Evolutionary conservation across 2,329 filamentous ascomycete genomes (phyloP).

Genomic region (Penicillium palitans): DNA sequence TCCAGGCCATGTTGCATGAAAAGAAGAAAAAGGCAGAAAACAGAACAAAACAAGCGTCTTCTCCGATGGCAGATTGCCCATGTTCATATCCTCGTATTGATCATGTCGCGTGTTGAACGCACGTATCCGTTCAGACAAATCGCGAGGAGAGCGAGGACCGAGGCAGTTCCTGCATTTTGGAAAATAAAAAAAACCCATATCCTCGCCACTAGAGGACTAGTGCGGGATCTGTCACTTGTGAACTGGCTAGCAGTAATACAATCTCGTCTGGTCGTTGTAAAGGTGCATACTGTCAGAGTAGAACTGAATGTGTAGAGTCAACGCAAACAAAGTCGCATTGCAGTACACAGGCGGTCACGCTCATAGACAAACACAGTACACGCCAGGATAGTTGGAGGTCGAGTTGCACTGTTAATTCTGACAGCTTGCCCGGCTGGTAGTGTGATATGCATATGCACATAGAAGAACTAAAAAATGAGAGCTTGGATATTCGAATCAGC

Average conservation of each 20-base stretch:
- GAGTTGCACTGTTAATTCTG: background rate
- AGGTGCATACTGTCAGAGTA: background rate
- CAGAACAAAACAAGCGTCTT: constrained; percentile 9
- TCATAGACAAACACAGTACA: constrained; percentile 1
- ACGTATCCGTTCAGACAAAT: constrained; percentile 7
- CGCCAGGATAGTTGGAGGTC: constrained; percentile 2
- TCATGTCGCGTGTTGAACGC: constrained; percentile 25
- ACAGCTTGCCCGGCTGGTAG: constrained; percentile 3
- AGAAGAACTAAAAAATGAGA: constrained; percentile 9
- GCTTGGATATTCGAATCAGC: constrained; percentile 35
- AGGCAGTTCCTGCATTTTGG: constrained; percentile 1
- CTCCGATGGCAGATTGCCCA: constrained; percentile 3
- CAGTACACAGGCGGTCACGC: background rate
- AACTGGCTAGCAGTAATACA: constrained; percentile 2
- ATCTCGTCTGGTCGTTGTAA: constrained; percentile 6
- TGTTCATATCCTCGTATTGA: constrained; percentile 5
- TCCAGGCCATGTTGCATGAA: constrained; percentile 12
- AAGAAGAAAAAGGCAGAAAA: constrained; percentile 14
- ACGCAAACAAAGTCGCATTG: background rate
- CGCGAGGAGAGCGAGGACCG: background rate
- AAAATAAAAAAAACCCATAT: background rate
- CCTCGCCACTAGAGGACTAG: constrained; percentile 6
- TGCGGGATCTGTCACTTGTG: background rate
- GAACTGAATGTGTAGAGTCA: background rate
- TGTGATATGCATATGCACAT: constrained; percentile 12